Conservation (phyloP, 805 yeast species). For the Metschnikowia arizonensis region DNA sequence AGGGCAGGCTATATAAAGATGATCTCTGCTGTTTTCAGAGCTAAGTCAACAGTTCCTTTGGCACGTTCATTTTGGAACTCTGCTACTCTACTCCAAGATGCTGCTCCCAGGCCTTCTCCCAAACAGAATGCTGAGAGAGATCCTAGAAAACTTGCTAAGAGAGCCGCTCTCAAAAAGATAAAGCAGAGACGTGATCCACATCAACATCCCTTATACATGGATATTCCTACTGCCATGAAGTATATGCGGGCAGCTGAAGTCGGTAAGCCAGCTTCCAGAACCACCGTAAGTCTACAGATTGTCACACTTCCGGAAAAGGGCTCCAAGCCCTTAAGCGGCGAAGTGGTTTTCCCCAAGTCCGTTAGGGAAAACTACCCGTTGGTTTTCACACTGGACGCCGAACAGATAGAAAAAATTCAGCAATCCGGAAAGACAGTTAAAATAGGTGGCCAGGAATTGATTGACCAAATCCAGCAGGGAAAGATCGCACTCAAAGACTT, state of each 20-base stretch:
- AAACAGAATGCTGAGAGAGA: constrained; percentile 16
- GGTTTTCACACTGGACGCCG: constrained; percentile 62
- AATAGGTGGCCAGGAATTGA: constrained; percentile 66
- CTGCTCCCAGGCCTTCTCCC: constrained; percentile 15
- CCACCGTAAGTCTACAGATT: constrained; percentile 60
- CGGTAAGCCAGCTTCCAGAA: constrained; percentile 69
- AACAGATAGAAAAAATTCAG: constrained; percentile 48
- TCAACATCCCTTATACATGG: constrained; percentile 63
- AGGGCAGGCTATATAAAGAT: not conserved
- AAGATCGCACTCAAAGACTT: constrained; percentile 47
- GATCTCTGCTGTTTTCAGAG: constrained; percentile 6
- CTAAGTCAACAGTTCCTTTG: constrained; percentile 3
- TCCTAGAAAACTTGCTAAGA: constrained; percentile 14
- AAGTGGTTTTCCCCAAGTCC: constrained; percentile 68
- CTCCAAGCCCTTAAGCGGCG: constrained; percentile 68
- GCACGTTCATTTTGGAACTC: constrained; percentile 7
- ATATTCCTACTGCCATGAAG: constrained; percentile 65
- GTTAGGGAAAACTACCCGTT: constrained; percentile 60
- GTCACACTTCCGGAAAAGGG: constrained; percentile 72
- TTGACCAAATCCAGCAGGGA: constrained; percentile 55
- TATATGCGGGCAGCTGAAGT: constrained; percentile 87
- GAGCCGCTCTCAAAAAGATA: constrained; percentile 13
- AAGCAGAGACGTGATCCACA: constrained; percentile 31
- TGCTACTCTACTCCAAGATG: constrained; percentile 3
- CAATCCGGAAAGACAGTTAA: constrained; percentile 53